These are phyloP conservation scores for Cylindrotheca closterium DNA, from an alignment of 108 stramenopile genomes.

Conservation along the genomic window DNA sequence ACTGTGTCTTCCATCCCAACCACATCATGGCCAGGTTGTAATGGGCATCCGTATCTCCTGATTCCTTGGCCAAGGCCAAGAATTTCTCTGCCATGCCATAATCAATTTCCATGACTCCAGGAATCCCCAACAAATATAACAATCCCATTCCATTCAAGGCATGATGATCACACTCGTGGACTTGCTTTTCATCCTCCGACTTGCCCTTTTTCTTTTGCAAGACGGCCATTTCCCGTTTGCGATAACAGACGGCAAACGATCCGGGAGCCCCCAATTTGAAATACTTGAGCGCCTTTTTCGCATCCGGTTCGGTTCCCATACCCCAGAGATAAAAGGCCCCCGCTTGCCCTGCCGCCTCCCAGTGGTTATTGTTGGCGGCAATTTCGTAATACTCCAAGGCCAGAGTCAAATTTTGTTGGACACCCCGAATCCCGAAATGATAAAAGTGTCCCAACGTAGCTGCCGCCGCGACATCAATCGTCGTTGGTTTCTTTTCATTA, in stretches of 20 bases:
- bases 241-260: conserved; percentile 46
- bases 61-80: conserved; percentile 69
- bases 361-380: conserved; percentile 54
- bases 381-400: conserved; percentile 79
- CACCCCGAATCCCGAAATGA: conserved; percentile 72
- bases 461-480: conserved; percentile 67
- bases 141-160: conserved; percentile 81
- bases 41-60: conserved; percentile 68
- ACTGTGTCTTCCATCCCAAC: conserved; percentile 80
- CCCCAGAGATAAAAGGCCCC: conserved; percentile 83
- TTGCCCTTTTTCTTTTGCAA: conserved; percentile 10
- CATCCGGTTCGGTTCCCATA: conserved; percentile 61
- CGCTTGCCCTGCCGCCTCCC: conserved; percentile 78
- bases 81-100: conserved; percentile 51
- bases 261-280: conserved; percentile 69
- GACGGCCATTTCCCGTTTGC: conserved; percentile 14
- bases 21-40: conserved; percentile 86
- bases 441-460: conserved; percentile 70
- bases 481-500: conserved; percentile 9
- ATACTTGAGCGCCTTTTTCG: conserved; percentile 59
- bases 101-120: conserved; percentile 47
- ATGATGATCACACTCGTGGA: conserved; percentile 54
- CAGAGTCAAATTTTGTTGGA: conserved; percentile 72
- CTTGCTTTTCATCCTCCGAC: conserved; percentile 13
- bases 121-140: conserved; percentile 66